phyloP scores from a whole-genome alignment of 139 green algal genomes.

The Mesotaenium endlicherianum region DNA sequence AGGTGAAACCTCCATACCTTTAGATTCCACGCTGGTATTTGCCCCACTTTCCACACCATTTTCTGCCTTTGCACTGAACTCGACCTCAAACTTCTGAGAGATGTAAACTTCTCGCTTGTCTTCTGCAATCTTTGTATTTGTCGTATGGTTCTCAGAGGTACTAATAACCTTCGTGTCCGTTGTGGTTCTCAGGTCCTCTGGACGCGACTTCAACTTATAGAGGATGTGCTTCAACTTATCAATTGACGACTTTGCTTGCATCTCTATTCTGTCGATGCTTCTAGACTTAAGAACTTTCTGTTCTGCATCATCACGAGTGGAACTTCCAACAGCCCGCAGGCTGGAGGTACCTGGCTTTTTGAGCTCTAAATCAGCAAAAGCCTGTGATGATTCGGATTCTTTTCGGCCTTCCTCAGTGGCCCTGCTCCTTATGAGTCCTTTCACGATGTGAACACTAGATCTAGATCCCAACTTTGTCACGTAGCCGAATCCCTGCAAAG shows the following conservation, averaged over 20 bases:
- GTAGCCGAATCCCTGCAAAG: no score
- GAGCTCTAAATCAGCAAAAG: no score
- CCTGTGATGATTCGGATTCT: no score
- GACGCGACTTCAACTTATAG: slow-evolving; percentile 36
- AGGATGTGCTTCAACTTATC: slow-evolving; percentile 45
- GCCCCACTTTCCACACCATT: neutral
- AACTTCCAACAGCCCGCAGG: no score
- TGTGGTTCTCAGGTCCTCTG: neutral
- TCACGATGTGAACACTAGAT: no score
- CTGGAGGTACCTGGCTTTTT: no score
- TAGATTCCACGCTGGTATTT: neutral
- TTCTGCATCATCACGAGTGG: no score
- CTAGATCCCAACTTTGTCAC: no score
- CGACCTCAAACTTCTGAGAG: slow-evolving; percentile 37
- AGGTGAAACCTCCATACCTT: no score
- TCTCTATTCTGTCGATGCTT: slow-evolving; percentile 41
- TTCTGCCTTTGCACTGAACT: neutral
- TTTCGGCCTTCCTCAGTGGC: no score
- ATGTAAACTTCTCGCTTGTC: slow-evolving; percentile 23
- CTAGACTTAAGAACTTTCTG: neutral
- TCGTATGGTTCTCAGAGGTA: neutral
- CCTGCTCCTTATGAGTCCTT: no score
- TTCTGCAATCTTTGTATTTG: slow-evolving; percentile 4
- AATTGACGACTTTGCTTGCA: slow-evolving; percentile 29
- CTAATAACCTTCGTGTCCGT: neutral